Base-by-base conservation (phyloP, 768 basidiomycete genomes). In the Trametes cingulata region DNA sequence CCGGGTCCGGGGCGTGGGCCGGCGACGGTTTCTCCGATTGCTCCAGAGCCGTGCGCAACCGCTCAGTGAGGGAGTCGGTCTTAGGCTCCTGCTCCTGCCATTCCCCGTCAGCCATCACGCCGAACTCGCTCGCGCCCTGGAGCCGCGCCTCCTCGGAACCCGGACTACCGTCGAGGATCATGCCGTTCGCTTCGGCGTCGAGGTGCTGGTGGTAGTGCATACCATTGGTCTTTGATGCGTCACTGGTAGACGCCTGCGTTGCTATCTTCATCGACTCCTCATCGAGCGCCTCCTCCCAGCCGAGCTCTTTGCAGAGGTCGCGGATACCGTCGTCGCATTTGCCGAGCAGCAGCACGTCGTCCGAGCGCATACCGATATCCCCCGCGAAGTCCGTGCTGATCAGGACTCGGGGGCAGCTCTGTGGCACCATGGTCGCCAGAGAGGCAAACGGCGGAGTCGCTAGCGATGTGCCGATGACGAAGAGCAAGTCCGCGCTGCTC, bases 391-490 rank as follows among this genome's bases (percentile, higher is more conserved):
- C 93, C 43, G 93, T 78, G 71, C 97, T 97, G 73, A 98, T 86
- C 29, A 98, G 80, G n/a, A 96, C 80, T 1, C 95, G 87, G 2
- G 90, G 93, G 66, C 87, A 92, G 9, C 65, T 64, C 1, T 74
- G 60, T 4, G 78, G 76, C 0, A 89, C 85, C 56, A 72, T 22
- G 6, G 63, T 43, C 10, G 88, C 82, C 22, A 98, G 83, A 0
- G 85, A 83, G 6, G 95, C 93, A 71, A 98, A 97, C 1, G 93
- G 93, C 52, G 89, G 85, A 12, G 95, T 91, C 0, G 85, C 87
- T 47, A 96, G 80, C 1, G 93, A 95, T 0, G 95, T 98, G 25
- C 95, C 95, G 65, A 97, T 87, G 45, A 97, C 83, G 66, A 98
- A 86, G 39, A 97, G 82, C 20, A 98, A 80, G 72, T 98, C 94